Evolutionary conservation across 2,329 filamentous ascomycete species (phyloP), one percentile per base, ranked within the genome.

Genomic region (Torrubiella hemipterigena): DNA sequence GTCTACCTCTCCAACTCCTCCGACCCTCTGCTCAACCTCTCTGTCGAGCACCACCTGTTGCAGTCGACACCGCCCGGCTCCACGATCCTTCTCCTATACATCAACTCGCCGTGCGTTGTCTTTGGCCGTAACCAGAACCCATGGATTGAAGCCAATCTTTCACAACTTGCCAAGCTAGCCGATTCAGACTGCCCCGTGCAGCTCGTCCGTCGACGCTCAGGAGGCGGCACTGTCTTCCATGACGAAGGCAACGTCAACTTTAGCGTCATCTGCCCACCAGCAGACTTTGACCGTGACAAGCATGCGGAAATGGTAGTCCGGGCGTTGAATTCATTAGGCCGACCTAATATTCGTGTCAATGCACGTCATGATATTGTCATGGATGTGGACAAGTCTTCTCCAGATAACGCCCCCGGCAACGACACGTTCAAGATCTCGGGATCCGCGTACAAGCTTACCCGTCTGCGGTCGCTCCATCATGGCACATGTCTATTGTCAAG

Each of bases 51-150:
- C 52, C 79, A 83, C 53, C 76, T 98, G 18, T 72, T 96, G 7
- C 75, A 83, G 45, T 74, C 75, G 33, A 78, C 80, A 0, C 71
- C 77, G 2, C 63, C 74, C 6, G 71, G 81, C 37, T 85, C 85
- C 10, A 79, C 72, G 11, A 58, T 96, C 30, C 71, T 96, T 3
- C 81, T 96, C 34, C 70, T 95, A 30, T 98, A 96, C 60, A 72
- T 76, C 46, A 96, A 98, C 58, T 59, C 73, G 22, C 86, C 89
- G 1, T 86, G 83, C 51, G 70, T 98, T 37, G 78, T 98, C 50
- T 79, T 98, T 43, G 91, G 91, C 26, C 77, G 91, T 37, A 98
- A 98, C 54, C 91, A 98, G 61, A 98, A 98, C 53, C 91, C 91
- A 32, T 98, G 89, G 91, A 67, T 84, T 7, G 91, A 98, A 60